Base-by-base conservation (phyloP, 2,329 filamentous ascomycete species). In the Reticulascus tulasneorum region DNA sequence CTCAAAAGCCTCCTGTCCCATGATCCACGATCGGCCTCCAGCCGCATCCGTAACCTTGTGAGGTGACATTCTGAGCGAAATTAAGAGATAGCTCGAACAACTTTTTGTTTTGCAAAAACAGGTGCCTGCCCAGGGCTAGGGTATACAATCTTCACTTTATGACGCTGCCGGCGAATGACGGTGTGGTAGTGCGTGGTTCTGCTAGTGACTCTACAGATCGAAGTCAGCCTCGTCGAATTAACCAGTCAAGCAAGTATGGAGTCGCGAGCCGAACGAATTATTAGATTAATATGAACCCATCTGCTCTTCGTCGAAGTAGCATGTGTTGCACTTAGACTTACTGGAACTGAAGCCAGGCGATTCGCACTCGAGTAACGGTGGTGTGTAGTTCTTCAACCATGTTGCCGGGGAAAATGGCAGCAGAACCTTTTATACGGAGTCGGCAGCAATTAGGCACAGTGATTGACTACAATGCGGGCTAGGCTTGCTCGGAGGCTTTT, bases 341-440 rank as follows among this genome's bases (percentile, higher is more conserved):
- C 69, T 69, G 56, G 28, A 61, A 63, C 51, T 69, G 65, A 23
- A 72, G 52, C 19, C 70, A 59, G 19, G 67, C 68, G 42, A 75
- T 64, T 44, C 69, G 67, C 41, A 73, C 57, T 33, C 67, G 64
- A 37, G 63, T 58, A 23, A 74, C 50, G 23, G 64, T 56, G 23
- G 56, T 49, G 43, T 66, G 63, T 25, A 72, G 52, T 29, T 69
- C 63, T 26, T 65, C 56, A 24, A 61, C 55, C 56, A 62, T 63
- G 29, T 40, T 50, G n/a, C n/a, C n/a, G n/a, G 46, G 24, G 34
- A 33, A 24, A 9, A 11, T 9, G 33, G 27, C 3, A 18, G 23
- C 11, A 23, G 29, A 32, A 36, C 15, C n/a, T 17, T 29, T 15
- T 29, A 35, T 29, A 35, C 23, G 36, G 30, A 42, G 25, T 34